Evolutionary conservation across 208 protist species (phyloP), one percentile per base, ranked within the genome.

Genomic region (Crithidia thermophila): DNA sequence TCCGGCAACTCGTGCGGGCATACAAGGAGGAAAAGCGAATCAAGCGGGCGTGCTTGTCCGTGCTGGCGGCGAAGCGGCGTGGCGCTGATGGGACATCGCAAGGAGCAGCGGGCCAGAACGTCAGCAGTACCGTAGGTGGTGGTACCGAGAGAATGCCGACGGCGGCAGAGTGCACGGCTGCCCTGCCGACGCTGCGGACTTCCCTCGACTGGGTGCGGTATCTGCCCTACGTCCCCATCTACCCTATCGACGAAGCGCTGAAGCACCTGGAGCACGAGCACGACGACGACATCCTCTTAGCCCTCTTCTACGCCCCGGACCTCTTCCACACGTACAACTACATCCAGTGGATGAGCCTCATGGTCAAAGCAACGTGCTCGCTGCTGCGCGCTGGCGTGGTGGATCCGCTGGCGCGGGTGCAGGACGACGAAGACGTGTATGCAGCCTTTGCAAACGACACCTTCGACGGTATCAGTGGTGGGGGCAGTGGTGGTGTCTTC

Each of bases 291-390:
- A 70, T 66, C 33, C 37, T 72, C 6, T 45, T 90, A 6, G 61
- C 72, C 3, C 67, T 90, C 27, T 72, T 90, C 56, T 90, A 90
- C 67, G 79, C 84, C 3, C 84, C 84, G 2, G 64, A 90, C 33
- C 16, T 84, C 1, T 90, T 90, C 59, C 79, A 73, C 16, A 56
- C 74, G 33, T 77, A 79, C 71, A 77, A 90, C 57, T 90, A 82
- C 58, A 53, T 77, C 3, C 77, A 80, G 47, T 78, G 77, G 77
- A 67, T 90, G 2, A 23, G 58, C 23, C 33, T 82, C 14, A 67
- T 73, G 72, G 71, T 75, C 34, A 60, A 67, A 23, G 27, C 71
- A 0, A 67, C 67, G 13, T 70, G 64, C 37, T 47, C 59, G 47
- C 43, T 85, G 39, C 47, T 75, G 45, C 47, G 52, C 34, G 51